Base-by-base conservation (phyloP, 2,329 filamentous ascomycete genomes). In the Exophiala oligosperma region DNA sequence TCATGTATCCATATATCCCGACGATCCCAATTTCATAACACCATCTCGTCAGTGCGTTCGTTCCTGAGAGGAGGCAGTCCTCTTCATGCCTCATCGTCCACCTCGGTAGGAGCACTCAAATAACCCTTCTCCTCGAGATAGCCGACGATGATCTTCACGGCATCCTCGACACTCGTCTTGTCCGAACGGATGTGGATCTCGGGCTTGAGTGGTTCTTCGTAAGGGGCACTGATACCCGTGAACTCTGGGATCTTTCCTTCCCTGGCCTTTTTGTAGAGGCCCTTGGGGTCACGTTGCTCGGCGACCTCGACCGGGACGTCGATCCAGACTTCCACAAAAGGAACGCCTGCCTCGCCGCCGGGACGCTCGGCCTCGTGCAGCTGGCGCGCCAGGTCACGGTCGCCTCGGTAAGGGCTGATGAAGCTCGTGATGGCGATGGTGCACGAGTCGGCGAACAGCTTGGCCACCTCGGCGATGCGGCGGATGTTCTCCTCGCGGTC, bases 401-500 rank as follows among this genome's bases (percentile, higher is more conserved):
- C 94, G 35, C 88, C 88, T 57, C 85, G 85, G 82, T 97, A 97
- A 1, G 94, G 94, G 1, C 90, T 95, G 80, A 99, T 99, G 81
- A 99, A 99, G 61, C 90, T 94, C 54, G 94, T 96, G 66, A 99
- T 87, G 65, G 93, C 90, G 69, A 97, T 85, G 57, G 89, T 90
- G 64, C 90, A 86, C 53, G 86, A 86, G 79, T 99, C 94, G 62
- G 94, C 92, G 76, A 99, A 99, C 65, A 99, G 86, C 77, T 96
- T 96, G 61, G 94, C 92, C 43, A 97, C 92, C 82, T 99, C 93
- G 54, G 90, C 91, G 70, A 99, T 97, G 64, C 94, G 87, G 61
- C 94, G 87, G 73, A 99, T 99, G 80, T 99, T 99, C 83, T 99
- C 94, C 73, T 93, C 95, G 68, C 94, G 87, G 80, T 97, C 92